Evolutionary conservation across 129 eudicot genomes (phyloP).

Genomic region (Lonicera japonica): DNA sequence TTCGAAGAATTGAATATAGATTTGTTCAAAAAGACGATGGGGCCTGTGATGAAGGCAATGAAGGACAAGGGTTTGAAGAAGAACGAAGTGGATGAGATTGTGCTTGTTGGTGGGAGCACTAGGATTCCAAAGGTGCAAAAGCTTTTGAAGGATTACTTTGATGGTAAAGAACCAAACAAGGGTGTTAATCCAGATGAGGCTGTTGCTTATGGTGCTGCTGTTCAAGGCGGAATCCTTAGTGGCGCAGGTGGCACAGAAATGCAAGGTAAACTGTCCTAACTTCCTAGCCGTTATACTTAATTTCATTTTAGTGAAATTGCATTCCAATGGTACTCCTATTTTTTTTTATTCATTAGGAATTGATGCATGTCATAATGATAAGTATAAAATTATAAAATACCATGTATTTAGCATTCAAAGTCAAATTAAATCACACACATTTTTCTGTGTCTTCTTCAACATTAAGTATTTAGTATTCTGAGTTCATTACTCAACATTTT

Average conservation of each 20-base stretch:
- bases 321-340: no score
- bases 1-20: conserved; percentile 69
- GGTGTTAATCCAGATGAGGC: conserved; percentile 78
- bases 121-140: conserved; percentile 73
- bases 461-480: no score
- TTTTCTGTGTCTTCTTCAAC: no score
- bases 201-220: conserved; percentile 74
- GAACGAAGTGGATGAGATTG: conserved; percentile 59
- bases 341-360: not conserved
- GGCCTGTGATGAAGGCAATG: conserved; percentile 74
- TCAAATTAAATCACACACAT: no score
- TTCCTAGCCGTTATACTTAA: no score
- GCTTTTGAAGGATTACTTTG: conserved; percentile 55
- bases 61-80: conserved; percentile 57
- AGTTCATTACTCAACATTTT: no score
- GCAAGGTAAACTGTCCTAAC: no score
- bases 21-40: conserved; percentile 68
- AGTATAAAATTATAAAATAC: no score
- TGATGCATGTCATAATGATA: not conserved
- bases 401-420: no score
- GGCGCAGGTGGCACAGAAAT: conserved; percentile 73
- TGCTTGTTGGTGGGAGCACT: conserved; percentile 79
- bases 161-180: conserved; percentile 66
- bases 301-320: no score
- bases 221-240: conserved; percentile 66